Evolutionary conservation across 345 rosid species (phyloP).

Genomic region (Mercurialis annua): DNA sequence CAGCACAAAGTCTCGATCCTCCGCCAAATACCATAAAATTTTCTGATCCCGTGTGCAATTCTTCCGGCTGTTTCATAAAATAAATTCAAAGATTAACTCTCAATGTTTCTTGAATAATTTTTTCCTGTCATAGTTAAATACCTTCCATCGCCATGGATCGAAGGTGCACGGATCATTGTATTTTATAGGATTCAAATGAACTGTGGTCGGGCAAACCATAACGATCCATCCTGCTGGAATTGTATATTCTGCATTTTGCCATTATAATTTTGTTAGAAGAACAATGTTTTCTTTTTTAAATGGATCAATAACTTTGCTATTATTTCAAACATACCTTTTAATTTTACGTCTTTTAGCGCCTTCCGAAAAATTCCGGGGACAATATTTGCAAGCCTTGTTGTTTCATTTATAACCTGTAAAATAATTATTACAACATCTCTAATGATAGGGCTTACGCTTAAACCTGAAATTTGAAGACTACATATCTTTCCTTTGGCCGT

Average conservation of each 20-base stretch:
- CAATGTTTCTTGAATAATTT: too few relatives aligned
- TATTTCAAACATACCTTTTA: slow-evolving; percentile 29
- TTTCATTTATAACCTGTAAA: slow-evolving; percentile 45
- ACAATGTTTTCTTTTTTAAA: too few relatives aligned
- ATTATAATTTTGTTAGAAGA: too few relatives aligned
- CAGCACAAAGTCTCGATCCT: slow-evolving; percentile 9
- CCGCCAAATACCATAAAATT: slow-evolving; percentile 30
- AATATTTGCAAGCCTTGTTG: slow-evolving; percentile 31
- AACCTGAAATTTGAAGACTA: too few relatives aligned
- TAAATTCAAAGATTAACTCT: too few relatives aligned
- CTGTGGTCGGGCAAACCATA: slow-evolving; percentile 16
- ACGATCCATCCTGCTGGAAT: slow-evolving; percentile 32
- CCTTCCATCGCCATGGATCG: slow-evolving; percentile 37
- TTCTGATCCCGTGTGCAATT: slow-evolving; percentile 18
- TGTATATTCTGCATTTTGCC: slow-evolving; percentile 30
- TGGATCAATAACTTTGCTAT: too few relatives aligned
- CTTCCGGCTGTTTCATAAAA: too few relatives aligned
- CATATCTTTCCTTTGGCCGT: too few relatives aligned
- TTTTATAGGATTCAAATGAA: slow-evolving; percentile 21
- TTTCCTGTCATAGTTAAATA: background rate
- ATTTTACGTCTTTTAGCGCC: slow-evolving; percentile 32
- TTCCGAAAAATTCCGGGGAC: slow-evolving; percentile 35
- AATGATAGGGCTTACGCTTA: too few relatives aligned
- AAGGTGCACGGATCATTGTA: slow-evolving; percentile 21
- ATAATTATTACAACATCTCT: too few relatives aligned